phyloP scores from a whole-genome alignment of 2,329 filamentous ascomycete species.

The Aspergillus chevalieri region DNA sequence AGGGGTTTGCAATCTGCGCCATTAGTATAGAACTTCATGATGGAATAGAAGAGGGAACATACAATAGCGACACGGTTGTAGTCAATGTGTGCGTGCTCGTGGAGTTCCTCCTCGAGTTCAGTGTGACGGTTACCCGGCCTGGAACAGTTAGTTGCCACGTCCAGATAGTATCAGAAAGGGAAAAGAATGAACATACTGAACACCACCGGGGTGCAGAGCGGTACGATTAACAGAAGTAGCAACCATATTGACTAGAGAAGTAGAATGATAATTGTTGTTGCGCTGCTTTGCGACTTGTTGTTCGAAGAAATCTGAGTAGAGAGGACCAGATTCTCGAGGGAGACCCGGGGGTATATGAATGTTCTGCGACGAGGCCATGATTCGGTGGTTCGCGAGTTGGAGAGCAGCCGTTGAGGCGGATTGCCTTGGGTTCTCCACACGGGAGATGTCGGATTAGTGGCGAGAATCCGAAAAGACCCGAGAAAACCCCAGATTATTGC shows the following conservation, averaged over 20 bases:
- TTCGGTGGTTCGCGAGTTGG: slow-evolving; percentile 19
- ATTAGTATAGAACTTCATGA: neutral
- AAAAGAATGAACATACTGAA: slow-evolving; percentile 62
- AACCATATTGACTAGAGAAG: slow-evolving; percentile 49
- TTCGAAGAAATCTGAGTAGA: slow-evolving; percentile 51
- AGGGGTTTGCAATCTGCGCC: slow-evolving; percentile 72
- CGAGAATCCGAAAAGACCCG: slow-evolving; percentile 28
- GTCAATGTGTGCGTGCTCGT: slow-evolving; percentile 97
- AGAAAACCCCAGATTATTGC: slow-evolving; percentile 14
- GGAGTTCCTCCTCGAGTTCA: slow-evolving; percentile 94
- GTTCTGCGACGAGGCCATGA: slow-evolving; percentile 30
- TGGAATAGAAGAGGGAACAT: slow-evolving; percentile 34
- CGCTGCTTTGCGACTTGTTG: slow-evolving; percentile 54
- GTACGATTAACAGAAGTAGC: slow-evolving; percentile 76
- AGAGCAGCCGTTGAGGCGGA: slow-evolving; percentile 15
- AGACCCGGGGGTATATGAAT: slow-evolving; percentile 40
- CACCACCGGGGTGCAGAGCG: slow-evolving; percentile 80
- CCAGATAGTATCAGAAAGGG: slow-evolving; percentile 8
- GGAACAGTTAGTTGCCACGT: slow-evolving; percentile 13
- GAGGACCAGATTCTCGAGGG: slow-evolving; percentile 42
- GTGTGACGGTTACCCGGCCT: slow-evolving; percentile 86
- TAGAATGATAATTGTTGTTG: slow-evolving; percentile 54
- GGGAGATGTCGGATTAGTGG: slow-evolving; percentile 35
- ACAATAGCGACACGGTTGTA: slow-evolving; percentile 98
- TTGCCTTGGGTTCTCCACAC: slow-evolving; percentile 34